Base-by-base conservation (phyloP, 495 filamentous ascomycete genomes). In the Chaetomidium leptoderma region DNA sequence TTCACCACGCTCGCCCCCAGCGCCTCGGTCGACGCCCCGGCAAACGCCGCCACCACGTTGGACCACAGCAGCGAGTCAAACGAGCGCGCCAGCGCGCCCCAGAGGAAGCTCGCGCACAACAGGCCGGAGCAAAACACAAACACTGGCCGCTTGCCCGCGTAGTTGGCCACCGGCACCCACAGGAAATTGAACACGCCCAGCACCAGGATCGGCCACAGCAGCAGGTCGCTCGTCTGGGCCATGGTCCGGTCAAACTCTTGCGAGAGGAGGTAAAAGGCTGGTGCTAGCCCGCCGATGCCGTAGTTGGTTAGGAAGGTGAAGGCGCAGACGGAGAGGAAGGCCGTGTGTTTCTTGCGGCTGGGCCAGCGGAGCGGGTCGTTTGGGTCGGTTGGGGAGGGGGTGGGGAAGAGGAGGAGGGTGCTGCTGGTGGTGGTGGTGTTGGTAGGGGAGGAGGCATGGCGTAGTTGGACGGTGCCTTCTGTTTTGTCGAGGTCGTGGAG, bases 91-190 rank as follows among this genome's bases (percentile, higher is more conserved):
- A 60, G 23, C 16, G 63, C 71, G 4, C 73, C 65, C 60, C 65
- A 73, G 47, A 73, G 61, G 19, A 65, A 68, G 35, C 63, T 62
- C 2, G 63, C 68, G 27, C 71, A 66, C 16, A 69, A 66, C 33
- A 79, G 52, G 5, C 66, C 62, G 7, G 65, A 70, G 7, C 65
- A 60, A 19, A 73, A 51, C 27, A 82, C 65, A 44, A 82, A 84
- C 3, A 82, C 69, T 0, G 81, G 78, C 23, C 81, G 72, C 32
- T 81, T 74, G 23, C 81, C 81, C 47, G 78, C 78, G 62, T 80
- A 82, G 64, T 78, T 74, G 46, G 77, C 74, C 1, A 84, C 32
- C 7, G 81, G 81, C 59, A 83, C 78, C 76, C 81, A 82, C 30
- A 83, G 57, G 52, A 84, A 72, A 58, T 77, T 81, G 48, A 67